phyloP scores from a whole-genome alignment of 2,329 filamentous ascomycete species.

The Hypoxylon sp. region DNA sequence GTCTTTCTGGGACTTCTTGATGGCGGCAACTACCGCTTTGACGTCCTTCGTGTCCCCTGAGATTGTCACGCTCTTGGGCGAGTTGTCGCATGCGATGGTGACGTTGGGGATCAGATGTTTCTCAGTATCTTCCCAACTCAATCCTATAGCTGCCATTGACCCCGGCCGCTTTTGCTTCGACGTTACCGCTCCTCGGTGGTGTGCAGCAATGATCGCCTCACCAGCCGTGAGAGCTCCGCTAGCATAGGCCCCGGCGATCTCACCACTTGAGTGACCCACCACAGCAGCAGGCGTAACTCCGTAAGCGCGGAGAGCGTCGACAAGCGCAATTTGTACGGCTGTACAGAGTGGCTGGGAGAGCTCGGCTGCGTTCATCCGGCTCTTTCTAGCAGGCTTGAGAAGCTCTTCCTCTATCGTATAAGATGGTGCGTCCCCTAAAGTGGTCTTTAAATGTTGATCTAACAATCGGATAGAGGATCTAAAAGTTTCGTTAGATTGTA shows the following conservation, averaged over 20 bases:
- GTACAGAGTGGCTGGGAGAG: constrained; percentile 44
- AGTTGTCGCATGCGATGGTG: constrained; percentile 38
- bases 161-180: constrained; percentile 29
- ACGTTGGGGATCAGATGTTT: constrained; percentile 32
- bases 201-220: constrained; percentile 52
- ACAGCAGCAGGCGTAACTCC: constrained; percentile 28
- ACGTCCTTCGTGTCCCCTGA: constrained; percentile 33
- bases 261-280: constrained; percentile 48
- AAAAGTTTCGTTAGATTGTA: constrained; percentile 23
- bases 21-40: constrained; percentile 31
- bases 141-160: constrained; percentile 47
- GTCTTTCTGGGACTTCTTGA: constrained; percentile 29
- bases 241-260: constrained; percentile 55
- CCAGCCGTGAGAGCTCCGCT: constrained; percentile 46
- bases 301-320: constrained; percentile 23
- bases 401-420: constrained; percentile 29
- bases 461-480: constrained; percentile 13
- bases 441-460: constrained; percentile 8
- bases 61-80: constrained; percentile 39
- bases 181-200: constrained; percentile 51
- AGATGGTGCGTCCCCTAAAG: neutral
- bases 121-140: constrained; percentile 36
- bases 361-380: constrained; percentile 34
- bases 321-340: constrained; percentile 36
- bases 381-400: constrained; percentile 23